Base-by-base conservation (phyloP, 306 rosid genomes). In the Prunus davidiana region DNA sequence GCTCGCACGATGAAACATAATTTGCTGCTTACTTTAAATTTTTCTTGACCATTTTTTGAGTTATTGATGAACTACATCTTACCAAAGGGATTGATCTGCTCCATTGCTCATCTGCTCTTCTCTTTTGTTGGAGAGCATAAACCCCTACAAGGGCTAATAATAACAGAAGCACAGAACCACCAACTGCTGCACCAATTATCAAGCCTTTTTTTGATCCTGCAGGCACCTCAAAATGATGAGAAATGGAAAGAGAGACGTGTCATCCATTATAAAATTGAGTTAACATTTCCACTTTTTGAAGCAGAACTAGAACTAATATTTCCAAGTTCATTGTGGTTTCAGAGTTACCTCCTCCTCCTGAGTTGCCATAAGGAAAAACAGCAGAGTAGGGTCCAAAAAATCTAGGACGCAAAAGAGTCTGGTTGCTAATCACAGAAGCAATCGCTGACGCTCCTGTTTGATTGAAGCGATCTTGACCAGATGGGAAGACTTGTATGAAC, bases 181-280 rank as follows among this genome's bases (percentile, higher is more conserved):
- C 97, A 41, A 22, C 86, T 45, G 82, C 82, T 70, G 86, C 95
- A 73, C 98, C 97, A 73, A 88, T 82, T 75, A 87, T 84, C 64
- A 89, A 46, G 20, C 80, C 86, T 76, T 84, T 86, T 50, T 78
- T n/a, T 12, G 80, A 46, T 6, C 47, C 55, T 15, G 4, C 61
- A 46, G 71, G 19, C 62, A 30, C 82, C 63, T n/a, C 58, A 25
- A 65, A 73, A 69, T 43, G 20, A 19, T 65, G 30, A 76, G 19
- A 72, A 14, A 67, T 60, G 67, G 78, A 34, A 63, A 76, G 19
- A 50, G 43, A 49, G 32, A 57, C 22, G 2, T 61, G 52, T 24
- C 67, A 13, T 27, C 32, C 63, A 25, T 46, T 6, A 20, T 12
- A 25, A 25, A 28, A 45, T 19, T 38, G 27, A 22, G 64, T 71